Conservation (phyloP, 768 basidiomycete genomes). For the Suillus variegatus region DNA sequence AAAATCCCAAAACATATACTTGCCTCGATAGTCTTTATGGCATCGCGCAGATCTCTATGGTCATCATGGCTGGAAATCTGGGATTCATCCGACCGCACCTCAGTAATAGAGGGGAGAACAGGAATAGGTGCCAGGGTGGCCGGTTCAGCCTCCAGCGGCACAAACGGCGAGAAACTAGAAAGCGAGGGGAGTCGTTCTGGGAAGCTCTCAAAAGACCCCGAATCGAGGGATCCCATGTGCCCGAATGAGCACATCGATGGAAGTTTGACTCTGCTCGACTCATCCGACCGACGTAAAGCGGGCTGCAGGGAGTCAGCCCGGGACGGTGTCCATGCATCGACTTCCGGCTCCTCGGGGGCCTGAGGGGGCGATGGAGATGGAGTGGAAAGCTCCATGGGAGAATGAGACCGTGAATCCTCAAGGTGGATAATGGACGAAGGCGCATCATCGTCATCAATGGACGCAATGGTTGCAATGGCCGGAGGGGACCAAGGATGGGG, state of each 20-base stretch:
- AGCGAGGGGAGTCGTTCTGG: conserved; percentile 1
- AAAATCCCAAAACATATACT: background rate
- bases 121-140: background rate
- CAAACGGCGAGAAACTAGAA: conserved; percentile 1
- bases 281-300: conserved; percentile 6
- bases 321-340: conserved; percentile 46
- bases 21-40: conserved; percentile 26
- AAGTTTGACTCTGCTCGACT: conserved; percentile 2
- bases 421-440: conserved; percentile 11
- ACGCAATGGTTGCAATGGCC: conserved; percentile 10
- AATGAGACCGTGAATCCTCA: conserved; percentile 38
- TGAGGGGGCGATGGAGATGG: conserved; percentile 34
- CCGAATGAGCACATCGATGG: conserved; percentile 8
- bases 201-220: background rate
- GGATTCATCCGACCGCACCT: background rate
- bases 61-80: background rate
- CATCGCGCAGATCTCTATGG: conserved; percentile 4
- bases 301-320: conserved; percentile 34
- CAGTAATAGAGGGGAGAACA: background rate
- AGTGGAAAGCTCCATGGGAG: conserved; percentile 51
- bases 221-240: conserved; percentile 1
- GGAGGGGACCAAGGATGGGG: conserved; percentile 20
- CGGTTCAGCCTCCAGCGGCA: background rate
- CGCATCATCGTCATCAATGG: conserved; percentile 10
- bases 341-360: conserved; percentile 35